Evolutionary conservation across 2,329 filamentous ascomycete species (phyloP), one percentile per base, ranked within the genome.

Genomic region (Beauveria brongniartii): DNA sequence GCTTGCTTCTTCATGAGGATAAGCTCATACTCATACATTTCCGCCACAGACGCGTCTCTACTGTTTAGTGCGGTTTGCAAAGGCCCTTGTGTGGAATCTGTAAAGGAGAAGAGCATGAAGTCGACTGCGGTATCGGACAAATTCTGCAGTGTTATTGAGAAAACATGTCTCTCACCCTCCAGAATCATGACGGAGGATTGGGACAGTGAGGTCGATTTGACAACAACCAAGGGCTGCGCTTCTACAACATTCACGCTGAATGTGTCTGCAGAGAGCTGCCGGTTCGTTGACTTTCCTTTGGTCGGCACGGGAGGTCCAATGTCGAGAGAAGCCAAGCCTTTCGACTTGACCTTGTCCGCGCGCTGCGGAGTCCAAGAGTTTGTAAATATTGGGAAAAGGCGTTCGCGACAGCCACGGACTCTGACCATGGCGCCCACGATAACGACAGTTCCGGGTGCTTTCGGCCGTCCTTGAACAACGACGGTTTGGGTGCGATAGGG

Each of bases 181-280:
- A 99, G 79, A 12, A 99, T 82, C 92, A 96, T 97, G 41, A 96
- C 78, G 10, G 91, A 90, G 24, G 89, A 90, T 69, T 97, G 92
- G 0, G 89, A 84, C 1, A 97, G 80, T 14, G 88, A 91, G 3
- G 88, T 89, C 8, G 87, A 87, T 68, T 90, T 88, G 22, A 97
- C 81, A 3, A 86, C 77, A 3, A 97, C 77, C 3, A 90, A 75
- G 6, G 94, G 94, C 70, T 97, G 91, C 50, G 85, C 79, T 3
- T 86, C 81, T 61, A 97, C 92, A 26, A 96, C 90, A 57, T 84
- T 91, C 47, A 95, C 80, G 26, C 80, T 78, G 53, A 92, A 70
- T 6, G 72, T 77, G 46, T 80, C 77, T 2, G 79, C 70, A 61
- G 78, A 85, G 20, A 80, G 75, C 1, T 74, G 66, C 9, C 72